Conservation (phyloP, 768 basidiomycete species). For the Mycena kentingensis region DNA sequence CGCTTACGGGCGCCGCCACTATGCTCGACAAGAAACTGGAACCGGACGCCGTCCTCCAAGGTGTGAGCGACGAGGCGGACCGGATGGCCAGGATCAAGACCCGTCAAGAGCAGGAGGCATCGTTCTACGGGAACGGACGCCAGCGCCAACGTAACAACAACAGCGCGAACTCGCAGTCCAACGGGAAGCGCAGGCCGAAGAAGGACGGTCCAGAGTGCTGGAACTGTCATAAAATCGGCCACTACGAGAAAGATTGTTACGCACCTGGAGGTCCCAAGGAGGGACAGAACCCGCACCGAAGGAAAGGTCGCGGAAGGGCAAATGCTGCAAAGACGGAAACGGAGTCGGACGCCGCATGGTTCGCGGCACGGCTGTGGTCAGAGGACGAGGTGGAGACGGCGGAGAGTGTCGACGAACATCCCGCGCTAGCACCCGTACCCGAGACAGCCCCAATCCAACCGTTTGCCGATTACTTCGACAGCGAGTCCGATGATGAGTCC, state of each 20-base stretch:
- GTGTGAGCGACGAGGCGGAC: not conserved
- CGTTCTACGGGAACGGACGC: not conserved
- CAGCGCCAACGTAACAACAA: too few species aligned
- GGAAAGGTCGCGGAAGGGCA: not conserved
- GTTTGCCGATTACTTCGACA: too few species aligned
- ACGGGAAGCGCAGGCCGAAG: not conserved
- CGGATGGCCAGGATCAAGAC: too few species aligned
- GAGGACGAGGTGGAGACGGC: not conserved
- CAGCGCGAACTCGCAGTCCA: not conserved
- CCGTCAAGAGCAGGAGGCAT: too few species aligned
- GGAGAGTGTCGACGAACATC: not conserved
- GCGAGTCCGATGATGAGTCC: too few species aligned
- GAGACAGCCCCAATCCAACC: too few species aligned
- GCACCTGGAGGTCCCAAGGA: slow-evolving; percentile 39
- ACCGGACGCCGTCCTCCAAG: not conserved
- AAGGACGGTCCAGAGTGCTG: slow-evolving; percentile 19
- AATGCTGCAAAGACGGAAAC: not conserved
- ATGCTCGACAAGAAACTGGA: not conserved
- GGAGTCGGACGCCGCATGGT: not conserved
- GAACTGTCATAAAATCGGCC: slow-evolving; percentile 34
- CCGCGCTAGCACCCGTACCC: too few species aligned
- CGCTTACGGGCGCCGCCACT: not conserved
- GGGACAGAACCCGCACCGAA: slow-evolving; percentile 31
- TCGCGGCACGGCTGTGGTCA: not conserved
- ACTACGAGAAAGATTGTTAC: slow-evolving; percentile 37